These are phyloP conservation scores for Bipolaris victoriae DNA, from an alignment of 2,329 filamentous ascomycete genomes.

Conservation along the genomic window DNA sequence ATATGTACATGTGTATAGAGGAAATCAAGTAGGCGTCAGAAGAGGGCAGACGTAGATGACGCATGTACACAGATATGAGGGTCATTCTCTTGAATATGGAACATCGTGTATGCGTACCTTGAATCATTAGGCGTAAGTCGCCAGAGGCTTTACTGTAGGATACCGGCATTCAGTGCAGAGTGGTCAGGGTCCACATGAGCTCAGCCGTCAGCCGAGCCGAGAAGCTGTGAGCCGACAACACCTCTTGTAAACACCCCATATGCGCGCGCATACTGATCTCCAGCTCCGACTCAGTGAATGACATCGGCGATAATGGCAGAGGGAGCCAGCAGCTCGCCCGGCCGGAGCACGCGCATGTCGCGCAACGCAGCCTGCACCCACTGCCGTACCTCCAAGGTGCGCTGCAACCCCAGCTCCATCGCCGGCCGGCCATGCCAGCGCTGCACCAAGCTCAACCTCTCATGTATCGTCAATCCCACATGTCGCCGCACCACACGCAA, in stretches of 20 bases:
- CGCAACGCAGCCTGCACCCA: not conserved
- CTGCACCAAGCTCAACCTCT: not conserved
- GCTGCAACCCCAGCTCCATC: slow-evolving; percentile 1
- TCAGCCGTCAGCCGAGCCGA: not conserved
- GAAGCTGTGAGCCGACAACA: not conserved
- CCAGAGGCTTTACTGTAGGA: not conserved
- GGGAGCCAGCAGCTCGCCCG: not conserved
- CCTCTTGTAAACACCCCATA: not conserved
- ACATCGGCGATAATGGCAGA: not conserved
- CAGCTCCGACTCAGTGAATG: not conserved
- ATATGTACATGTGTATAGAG: not conserved
- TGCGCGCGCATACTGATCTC: not conserved
- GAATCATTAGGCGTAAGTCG: not conserved
- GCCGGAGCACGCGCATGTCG: not conserved
- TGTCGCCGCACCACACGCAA: not conserved
- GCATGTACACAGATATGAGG: too few species aligned
- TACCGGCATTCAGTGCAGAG: not conserved
- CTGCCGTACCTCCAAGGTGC: not conserved
- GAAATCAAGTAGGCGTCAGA: not conserved
- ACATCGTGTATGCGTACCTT: not conserved
- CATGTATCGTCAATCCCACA: not conserved
- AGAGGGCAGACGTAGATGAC: not conserved
- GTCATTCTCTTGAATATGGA: not conserved
- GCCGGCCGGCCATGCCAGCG: not conserved
- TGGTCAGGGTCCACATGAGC: not conserved